Base-by-base conservation (phyloP, 1,139 yeast species). In the Candida sanyaensis region DNA sequence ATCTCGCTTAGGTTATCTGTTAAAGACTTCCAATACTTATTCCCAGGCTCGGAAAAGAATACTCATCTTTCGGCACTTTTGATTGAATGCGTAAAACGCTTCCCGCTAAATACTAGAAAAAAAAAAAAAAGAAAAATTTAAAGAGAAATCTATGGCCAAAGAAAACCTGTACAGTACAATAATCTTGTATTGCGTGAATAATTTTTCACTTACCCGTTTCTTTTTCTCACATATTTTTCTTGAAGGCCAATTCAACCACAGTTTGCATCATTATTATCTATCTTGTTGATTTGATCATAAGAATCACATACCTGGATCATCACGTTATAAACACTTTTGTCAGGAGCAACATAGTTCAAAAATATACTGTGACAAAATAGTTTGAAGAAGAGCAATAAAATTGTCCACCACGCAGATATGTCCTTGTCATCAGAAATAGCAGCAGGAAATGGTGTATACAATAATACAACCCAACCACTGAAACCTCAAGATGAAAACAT, bases 371-470 rank as follows among this genome's bases (percentile, higher is more conserved):
- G 28, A 26, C 6, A 26, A 8, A 6, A 26, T 6, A 26, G 28
- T 26, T 26, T 26, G 28, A 26, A 26, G 28, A 26, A 26, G 9
- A 8, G 28, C 21, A 17, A 17, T 26, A 2, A 26, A 24, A 26
- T 4, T 26, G 28, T 8, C 28, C 28, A 17, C 28, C 28, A 26
- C 41, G 5, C 12, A 8, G 10, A 13, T 13, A 69, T 69, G 74
- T 65, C 73, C 7, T 57, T 71, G 60, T 63, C 73, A 6, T 70
- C 75, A 6, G 75, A 70, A 51, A 55, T 72, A 43, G 74, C 75
- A 9, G 75, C 68, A 2, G 71, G 68, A 7, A 27, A 23, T 24
- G 39, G 29, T n/a, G 64, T 71, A 32, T 76, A 71, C 47, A 75
- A 70, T 43, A 54, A 56, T 37, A 50, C 47, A 27, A 36, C 11